These are phyloP conservation scores for Malania oleifera DNA, from an alignment of 164 flowering plant genomes.

Conservation along the genomic window DNA sequence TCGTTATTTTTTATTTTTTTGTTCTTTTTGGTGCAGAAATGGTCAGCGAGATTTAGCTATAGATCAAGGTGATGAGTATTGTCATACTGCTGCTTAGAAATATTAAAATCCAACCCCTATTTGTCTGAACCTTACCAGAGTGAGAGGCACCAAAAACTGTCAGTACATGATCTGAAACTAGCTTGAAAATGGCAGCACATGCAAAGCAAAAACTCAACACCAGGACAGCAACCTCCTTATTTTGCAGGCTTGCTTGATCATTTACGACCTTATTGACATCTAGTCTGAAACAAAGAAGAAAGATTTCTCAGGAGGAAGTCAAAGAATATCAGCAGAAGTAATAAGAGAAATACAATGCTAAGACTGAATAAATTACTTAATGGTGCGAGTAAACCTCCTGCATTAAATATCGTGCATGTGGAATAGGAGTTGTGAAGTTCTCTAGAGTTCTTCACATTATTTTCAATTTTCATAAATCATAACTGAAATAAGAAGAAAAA, in stretches of 20 bases:
- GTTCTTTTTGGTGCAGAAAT: too few species aligned
- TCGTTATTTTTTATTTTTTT: too few species aligned
- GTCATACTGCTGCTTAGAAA: slow-evolving; percentile 49
- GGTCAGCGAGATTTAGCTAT: slow-evolving; percentile 20
- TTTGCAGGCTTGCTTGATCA: slow-evolving; percentile 53
- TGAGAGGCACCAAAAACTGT: slow-evolving; percentile 23
- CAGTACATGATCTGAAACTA: slow-evolving; percentile 32
- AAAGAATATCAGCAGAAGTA: too few species aligned
- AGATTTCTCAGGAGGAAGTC: not conserved
- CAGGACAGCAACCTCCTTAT: slow-evolving; percentile 57
- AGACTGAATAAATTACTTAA: too few species aligned
- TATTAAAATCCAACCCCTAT: slow-evolving; percentile 57
- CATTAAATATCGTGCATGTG: too few species aligned
- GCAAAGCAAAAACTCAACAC: slow-evolving; percentile 45
- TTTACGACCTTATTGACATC: slow-evolving; percentile 43
- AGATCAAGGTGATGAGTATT: slow-evolving; percentile 41
- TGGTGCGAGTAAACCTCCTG: too few species aligned
- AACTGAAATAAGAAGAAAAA: too few species aligned
- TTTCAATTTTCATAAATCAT: too few species aligned
- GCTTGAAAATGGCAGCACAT: slow-evolving; percentile 46
- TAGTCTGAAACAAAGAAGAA: slow-evolving; percentile 24
- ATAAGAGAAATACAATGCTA: not conserved
- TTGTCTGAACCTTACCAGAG: slow-evolving; percentile 24
- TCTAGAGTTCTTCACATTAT: too few species aligned
- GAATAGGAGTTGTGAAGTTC: too few species aligned